Base-by-base conservation (phyloP, 1,284 basidiomycete genomes). In the Tilletia setariae region DNA sequence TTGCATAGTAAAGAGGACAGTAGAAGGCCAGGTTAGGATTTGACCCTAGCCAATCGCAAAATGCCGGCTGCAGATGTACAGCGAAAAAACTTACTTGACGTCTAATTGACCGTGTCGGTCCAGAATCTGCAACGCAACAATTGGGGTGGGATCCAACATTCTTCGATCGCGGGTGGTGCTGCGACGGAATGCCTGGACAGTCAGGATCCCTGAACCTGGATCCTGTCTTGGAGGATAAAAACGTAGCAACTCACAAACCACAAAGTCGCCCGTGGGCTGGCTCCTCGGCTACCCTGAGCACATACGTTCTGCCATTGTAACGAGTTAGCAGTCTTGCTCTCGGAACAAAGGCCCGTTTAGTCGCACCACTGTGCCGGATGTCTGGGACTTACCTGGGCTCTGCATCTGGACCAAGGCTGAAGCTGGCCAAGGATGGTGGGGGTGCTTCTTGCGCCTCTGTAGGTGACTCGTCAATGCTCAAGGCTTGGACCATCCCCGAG, bases 211-310 rank as follows among this genome's bases (percentile, higher is more conserved):
- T 44, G 43, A 9, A 19, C 1, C n/a, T n/a, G 15, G 44, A 64
- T n/a, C 25, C 8, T 65, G 35, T 28, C 19, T n/a, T 65, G 30
- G 16, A 49, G 8, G 30, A 32, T 19, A 23, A 8, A 15, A 61
- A 35, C 56, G 56, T 19, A 40, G 28, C n/a, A 19, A 40, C 56
- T 61, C 28, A 61, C 8, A 77, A 68, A 1, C 72, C 74, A 43
- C 74, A 74, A 1, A 73, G 68, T 11, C 74, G 68, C 2, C 76
- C 76, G 40, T 73, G 72, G 35, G 67, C 63, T 56, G 76, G 76
- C 40, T 74, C 72, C 66, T 77, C 74, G 7, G 73, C 70, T 2
- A 76, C 69, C 35, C 64, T 74, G 9, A 77, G 68, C 44, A 49
- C 25, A 53, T 74, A 76, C 1, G 53, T 63, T 47, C 75, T 76